Base-by-base conservation (phyloP, 345 rosid species). In the Citrus medica region DNA sequence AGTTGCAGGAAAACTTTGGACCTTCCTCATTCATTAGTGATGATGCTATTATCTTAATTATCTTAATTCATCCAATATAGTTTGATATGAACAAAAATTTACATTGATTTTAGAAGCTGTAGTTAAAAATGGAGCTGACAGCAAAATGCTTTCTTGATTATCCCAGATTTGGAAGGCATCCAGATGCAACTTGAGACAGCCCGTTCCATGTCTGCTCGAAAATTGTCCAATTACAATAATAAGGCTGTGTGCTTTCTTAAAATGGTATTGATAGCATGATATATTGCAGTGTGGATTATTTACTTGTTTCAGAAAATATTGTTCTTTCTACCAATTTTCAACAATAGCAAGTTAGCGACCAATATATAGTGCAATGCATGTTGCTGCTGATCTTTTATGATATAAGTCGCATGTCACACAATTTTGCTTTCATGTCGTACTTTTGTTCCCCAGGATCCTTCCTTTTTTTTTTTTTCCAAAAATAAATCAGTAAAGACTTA, bases 221-320 rank as follows among this genome's bases (percentile, higher is more conserved):
- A 86, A 80, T 81, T 87, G 68, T 83, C 88, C 66, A 83, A 82
- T 82, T 85, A 82, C 72, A 87, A 82, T 84, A 83, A 68, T 73
- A 86, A 83, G 83, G 94, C 97, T 56, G 91, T 88, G 78, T 84
- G 97, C 86, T 94, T 92, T 88, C 94, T 96, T 62, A 89, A 85
- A 87, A 90, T 95, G 99, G 99, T 95, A 88, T 71, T 72, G 51
- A 4, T 40, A 1, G 53, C 71, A 60, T 78, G 74, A 25, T 67
- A 38, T 60, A 19, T 33, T 46, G 71, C 75, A 37, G 59, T 74
- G 33, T 24, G 60, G 40, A 55, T 59, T 10, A 35, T 38, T 19
- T 27, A 8, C 14, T 5, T 46, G 21, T 46, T 75, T 21, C 30
- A 46, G 60, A 46, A 19, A 30, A 9, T 63, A 10, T 28, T 46